Percentiles rank a stretch among this genome's conserved stretches.
Evolutionary conservation across 495 filamentous ascomycete species (phyloP).

Genomic region (Penicillium canariense): DNA sequence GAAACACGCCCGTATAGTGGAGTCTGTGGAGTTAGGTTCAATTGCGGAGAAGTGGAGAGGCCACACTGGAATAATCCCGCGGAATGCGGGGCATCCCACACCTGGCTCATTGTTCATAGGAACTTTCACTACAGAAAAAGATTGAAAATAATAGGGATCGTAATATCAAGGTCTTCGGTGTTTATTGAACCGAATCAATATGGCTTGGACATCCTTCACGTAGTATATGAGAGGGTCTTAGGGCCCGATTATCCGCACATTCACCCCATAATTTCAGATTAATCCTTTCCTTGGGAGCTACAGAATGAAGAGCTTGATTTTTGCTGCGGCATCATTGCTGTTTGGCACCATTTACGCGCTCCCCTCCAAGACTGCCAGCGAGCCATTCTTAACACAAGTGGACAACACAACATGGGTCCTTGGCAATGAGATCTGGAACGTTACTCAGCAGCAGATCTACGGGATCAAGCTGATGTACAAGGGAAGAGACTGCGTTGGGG

Average conservation of each 20-base stretch:
- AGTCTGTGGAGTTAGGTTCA: background rate
- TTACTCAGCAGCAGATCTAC: slow-evolving; percentile 2
- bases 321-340: background rate
- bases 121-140: background rate
- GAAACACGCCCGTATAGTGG: background rate
- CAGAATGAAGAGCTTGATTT: background rate
- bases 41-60: slow-evolving; percentile 6
- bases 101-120: background rate
- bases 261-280: background rate
- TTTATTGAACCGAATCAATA: background rate
- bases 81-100: slow-evolving; percentile 2
- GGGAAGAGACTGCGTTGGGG: slow-evolving; percentile 1
- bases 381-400: slow-evolving; percentile 3
- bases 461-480: slow-evolving; percentile 6
- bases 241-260: background rate
- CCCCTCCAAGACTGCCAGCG: background rate
- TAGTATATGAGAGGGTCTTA: background rate
- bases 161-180: background rate
- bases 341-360: background rate
- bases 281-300: background rate
- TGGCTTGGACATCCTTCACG: background rate
- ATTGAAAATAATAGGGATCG: background rate
- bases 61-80: background rate
- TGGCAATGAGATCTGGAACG: slow-evolving; percentile 4
- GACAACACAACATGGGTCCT: slow-evolving; percentile 1